Evolutionary conservation across 176 grass and related monocot species (phyloP).

Genomic region (Typha latifolia): DNA sequence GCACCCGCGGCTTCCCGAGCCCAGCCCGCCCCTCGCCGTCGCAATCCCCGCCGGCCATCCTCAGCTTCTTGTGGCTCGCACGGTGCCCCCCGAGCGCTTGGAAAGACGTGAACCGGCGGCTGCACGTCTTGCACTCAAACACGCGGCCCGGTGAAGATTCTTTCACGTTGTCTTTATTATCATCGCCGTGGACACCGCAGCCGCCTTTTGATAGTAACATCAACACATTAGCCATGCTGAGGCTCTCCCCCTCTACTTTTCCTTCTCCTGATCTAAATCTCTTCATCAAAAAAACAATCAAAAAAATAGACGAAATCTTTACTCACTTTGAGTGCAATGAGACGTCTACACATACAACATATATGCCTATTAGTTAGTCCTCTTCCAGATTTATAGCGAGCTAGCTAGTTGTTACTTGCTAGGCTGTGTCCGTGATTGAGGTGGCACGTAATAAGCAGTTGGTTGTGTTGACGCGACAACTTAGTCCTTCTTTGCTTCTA

Average conservation of each 20-base stretch:
- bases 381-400: too few species aligned
- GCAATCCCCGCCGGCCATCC: background rate
- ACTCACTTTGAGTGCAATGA: too few species aligned
- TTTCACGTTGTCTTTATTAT: background rate
- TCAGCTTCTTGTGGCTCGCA: constrained; percentile 49
- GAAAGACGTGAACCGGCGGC: constrained; percentile 53
- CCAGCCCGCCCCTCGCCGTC: background rate
- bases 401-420: background rate
- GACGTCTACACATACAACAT: too few species aligned
- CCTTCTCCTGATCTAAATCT: background rate
- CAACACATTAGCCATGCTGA: background rate
- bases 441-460: constrained; percentile 3
- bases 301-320: background rate
- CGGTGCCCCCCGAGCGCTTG: constrained; percentile 79
- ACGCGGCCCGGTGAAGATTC: constrained; percentile 9
- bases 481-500: constrained; percentile 17
- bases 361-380: too few species aligned
- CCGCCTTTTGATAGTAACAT: background rate
- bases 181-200: background rate
- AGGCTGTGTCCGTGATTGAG: background rate
- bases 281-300: background rate
- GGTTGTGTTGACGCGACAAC: constrained; percentile 5
- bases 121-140: constrained; percentile 79
- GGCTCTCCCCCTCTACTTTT: background rate
- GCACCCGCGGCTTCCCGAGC: constrained; percentile 4